Evolutionary conservation across 148 eudicot species (phyloP), one percentile per base, ranked within the genome.

Genomic region (Persicaria maculosa): DNA sequence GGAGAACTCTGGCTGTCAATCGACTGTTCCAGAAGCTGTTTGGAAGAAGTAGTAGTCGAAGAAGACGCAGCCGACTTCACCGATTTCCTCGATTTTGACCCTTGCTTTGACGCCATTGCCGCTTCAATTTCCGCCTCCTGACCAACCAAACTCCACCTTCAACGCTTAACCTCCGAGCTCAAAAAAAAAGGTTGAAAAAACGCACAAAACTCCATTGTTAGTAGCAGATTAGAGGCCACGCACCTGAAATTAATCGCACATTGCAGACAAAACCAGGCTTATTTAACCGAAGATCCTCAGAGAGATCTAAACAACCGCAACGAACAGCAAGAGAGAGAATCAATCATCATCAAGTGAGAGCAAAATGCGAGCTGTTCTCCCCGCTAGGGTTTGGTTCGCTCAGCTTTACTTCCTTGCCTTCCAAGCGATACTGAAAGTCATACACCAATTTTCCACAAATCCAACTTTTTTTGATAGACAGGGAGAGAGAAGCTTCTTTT

Each of bases 1-100:
- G 91, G 89, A 31, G 98, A 91, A 74, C 81, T 84, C 72, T 78
- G 74, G 12, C 80, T 82, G 59, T 89, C 94, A 44, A 77, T 54
- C 6, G 98, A 89, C 81, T 80, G 55, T 65, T 91, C 97, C 68
- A 62, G 79, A 76, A 81, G 81, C 74, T 88, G 88, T 72, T 85
- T 90, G 14, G 94, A 91, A 3, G 97, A 88, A 57, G 94, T 80
- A 31, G 97, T 92, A 11, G 90, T 85, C 11, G 97, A 88, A 25
- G 98, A 81, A 40, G 97, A 76, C 70, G 70, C 43, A 9, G 85
- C 86, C 12, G 97, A 86, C 80, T 85, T 86, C 74, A 74, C 81
- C 53, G 82, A 43, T 83, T 85, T 89, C 77, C 85, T 86, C 43
- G 80, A 62, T 59, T 77, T 88, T 6, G 80, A 69, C 25, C 89